A percentile compares a stretch with the other conserved stretches of the same genome.
Conservation (phyloP, 768 basidiomycete genomes). For the Tephrocybe sp. region DNA sequence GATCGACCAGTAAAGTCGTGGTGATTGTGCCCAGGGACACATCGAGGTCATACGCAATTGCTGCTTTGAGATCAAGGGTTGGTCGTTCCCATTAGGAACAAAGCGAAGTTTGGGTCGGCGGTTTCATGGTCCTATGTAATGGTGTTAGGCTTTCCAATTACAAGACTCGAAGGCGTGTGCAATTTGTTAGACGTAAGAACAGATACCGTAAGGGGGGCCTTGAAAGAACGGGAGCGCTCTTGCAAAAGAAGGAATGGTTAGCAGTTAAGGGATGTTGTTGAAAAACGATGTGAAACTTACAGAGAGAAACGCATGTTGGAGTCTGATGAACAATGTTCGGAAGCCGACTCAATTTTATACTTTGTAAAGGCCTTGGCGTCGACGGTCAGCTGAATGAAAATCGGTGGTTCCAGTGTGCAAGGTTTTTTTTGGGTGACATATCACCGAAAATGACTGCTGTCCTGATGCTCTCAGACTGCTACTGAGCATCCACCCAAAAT, state of each 20-base stretch:
- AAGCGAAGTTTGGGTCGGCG: conserved; percentile 7
- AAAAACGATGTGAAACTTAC: neutral
- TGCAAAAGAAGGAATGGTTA: neutral
- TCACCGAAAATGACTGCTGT: too few relatives aligned
- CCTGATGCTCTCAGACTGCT: too few relatives aligned
- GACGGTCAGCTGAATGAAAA: too few relatives aligned
- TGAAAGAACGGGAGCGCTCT: neutral
- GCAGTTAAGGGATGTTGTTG: neutral
- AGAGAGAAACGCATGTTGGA: neutral
- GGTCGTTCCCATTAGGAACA: conserved; percentile 6
- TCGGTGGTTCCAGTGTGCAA: too few relatives aligned
- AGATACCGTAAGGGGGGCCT: conserved; percentile 4
- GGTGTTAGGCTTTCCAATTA: conserved; percentile 11
- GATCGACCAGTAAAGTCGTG: conserved; percentile 6
- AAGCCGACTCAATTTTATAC: too few relatives aligned
- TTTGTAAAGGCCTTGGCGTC: too few relatives aligned
- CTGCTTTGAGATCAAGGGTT: conserved; percentile 11
- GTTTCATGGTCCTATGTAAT: conserved; percentile 6
- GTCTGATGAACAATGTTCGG: too few relatives aligned
- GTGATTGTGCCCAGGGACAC: conserved; percentile 7
- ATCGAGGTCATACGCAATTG: conserved; percentile 5
- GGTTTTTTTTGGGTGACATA: too few relatives aligned
- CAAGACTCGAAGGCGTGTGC: conserved; percentile 6
- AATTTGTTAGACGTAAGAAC: neutral
- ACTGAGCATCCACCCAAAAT: too few relatives aligned